Evolutionary conservation across 2,329 filamentous ascomycete species (phyloP).

Genomic region (Fonsecaea monophora): DNA sequence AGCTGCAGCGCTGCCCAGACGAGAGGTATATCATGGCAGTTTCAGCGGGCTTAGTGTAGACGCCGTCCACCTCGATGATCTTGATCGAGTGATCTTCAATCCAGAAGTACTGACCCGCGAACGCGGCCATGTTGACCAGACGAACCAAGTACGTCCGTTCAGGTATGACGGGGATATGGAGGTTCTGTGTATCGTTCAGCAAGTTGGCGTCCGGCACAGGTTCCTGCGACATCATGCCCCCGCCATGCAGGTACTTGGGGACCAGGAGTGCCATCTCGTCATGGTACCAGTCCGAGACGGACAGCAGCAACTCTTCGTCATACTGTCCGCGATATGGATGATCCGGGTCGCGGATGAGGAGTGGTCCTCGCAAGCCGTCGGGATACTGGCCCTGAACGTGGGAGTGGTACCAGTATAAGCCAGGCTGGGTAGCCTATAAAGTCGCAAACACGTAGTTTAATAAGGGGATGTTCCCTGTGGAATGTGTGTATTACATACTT

Average conservation of each 20-base stretch:
- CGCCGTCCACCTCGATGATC: constrained; percentile 48
- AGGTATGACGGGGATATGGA: constrained; percentile 64
- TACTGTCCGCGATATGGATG: constrained; percentile 62
- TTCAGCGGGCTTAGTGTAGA: constrained; percentile 50
- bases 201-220: constrained; percentile 70
- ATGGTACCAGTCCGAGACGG: constrained; percentile 79
- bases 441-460: neutral
- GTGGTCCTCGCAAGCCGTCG: constrained; percentile 70
- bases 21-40: constrained; percentile 69
- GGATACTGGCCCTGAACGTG: constrained; percentile 63
- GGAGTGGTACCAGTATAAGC: constrained; percentile 71
- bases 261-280: constrained; percentile 54
- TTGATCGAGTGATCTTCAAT: constrained; percentile 51
- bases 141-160: constrained; percentile 75
- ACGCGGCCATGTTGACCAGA: constrained; percentile 77
- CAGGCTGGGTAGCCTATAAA: constrained; percentile 37
- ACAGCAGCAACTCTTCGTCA: constrained; percentile 68
- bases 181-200: constrained; percentile 71
- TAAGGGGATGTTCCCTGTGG: neutral
- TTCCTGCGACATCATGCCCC: constrained; percentile 60
- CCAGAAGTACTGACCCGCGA: constrained; percentile 61
- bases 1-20: constrained; percentile 64
- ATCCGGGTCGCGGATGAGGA: constrained; percentile 67
- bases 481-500: constrained; percentile 53
- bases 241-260: constrained; percentile 53